Base-by-base conservation (phyloP, 2,329 filamentous ascomycete species). In the Alternaria postmessia region DNA sequence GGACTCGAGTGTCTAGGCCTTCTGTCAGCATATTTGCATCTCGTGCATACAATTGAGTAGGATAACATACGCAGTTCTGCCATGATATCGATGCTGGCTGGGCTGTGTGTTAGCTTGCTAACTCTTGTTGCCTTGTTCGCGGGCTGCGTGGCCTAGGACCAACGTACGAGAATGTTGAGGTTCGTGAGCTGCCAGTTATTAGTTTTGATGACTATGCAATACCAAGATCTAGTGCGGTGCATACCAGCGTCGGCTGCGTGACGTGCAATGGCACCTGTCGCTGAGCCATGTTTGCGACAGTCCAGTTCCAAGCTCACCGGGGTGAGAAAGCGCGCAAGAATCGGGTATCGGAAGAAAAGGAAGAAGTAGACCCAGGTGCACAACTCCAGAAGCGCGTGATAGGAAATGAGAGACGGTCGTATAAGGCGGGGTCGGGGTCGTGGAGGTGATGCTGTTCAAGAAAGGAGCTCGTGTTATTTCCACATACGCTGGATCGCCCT, bases 1-100 rank as follows among this genome's bases (percentile, higher is more conserved):
- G 78, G 95, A 99, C 86, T 99, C 95, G 83, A 99, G 88, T 80
- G 95, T 99, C 94, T 97, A 34, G 28, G 34, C 38, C 4, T 34
- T 51, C 54, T 51, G 65, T 73, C 63, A 72, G 73, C 56, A 54
- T 38, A 52, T 54, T 16, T 60, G 71, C 54, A 30, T 48, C 57
- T 32, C 16, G 9, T 20, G 24, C 6, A 12, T 58, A 26, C 20
- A 43, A 5, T 39, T 43, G 44, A 34, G 52, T 22, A 11, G 28
- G 36, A 32, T 42, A 55, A 85, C 89, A 82, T 86, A 94, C 90
- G 84, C 91, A 94, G 79, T 90, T 91, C 81, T 94, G 93, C 85
- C 94, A 95, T 76, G 91, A 90, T 85, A 95, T 94, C 64, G 89
- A 89, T 70, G 83, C 80, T 76, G 85, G 86, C 88, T 91, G 67